Evolutionary conservation across 2,329 filamentous ascomycete species (phyloP).

Genomic region (Cladosporium colombiae): DNA sequence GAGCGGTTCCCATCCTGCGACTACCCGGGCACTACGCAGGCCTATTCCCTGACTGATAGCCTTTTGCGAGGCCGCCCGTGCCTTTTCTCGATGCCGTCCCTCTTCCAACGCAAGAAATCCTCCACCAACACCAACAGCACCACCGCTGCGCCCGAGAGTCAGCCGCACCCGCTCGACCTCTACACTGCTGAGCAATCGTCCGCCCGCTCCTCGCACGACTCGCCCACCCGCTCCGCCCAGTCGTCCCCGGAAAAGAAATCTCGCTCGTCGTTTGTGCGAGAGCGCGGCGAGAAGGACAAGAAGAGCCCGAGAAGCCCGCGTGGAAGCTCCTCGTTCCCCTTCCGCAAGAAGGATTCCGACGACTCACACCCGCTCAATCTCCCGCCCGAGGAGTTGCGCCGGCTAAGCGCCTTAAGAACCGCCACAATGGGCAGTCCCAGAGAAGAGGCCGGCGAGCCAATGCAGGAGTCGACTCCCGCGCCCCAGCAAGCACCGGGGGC

Average conservation of each 20-base stretch:
- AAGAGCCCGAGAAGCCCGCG: constrained; percentile 27
- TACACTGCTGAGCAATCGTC: constrained; percentile 3
- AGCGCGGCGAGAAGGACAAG: constrained; percentile 26
- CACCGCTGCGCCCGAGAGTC: neutral
- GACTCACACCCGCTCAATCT: constrained; percentile 87
- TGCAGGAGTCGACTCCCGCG: constrained; percentile 37
- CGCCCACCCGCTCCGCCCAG: constrained; percentile 15
- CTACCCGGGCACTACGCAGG: constrained; percentile 13
- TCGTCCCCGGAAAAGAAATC: constrained; percentile 29
- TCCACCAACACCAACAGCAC: constrained; percentile 13
- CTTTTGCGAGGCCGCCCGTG: constrained; percentile 13
- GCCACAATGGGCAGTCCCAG: constrained; percentile 29
- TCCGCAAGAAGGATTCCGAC: constrained; percentile 36
- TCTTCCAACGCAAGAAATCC: constrained; percentile 29
- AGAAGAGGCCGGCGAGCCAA: constrained; percentile 31
- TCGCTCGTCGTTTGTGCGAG: constrained; percentile 29
- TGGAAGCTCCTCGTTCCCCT: constrained; percentile 30
- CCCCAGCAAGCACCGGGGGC: constrained; percentile 40
- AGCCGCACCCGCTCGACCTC: constrained; percentile 17
- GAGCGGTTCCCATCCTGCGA: constrained; percentile 11
- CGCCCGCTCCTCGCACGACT: constrained; percentile 18
- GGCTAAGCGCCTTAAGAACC: constrained; percentile 62
- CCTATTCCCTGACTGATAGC: constrained; percentile 16
- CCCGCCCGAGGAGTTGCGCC: constrained; percentile 82
- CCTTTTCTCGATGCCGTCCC: constrained; percentile 23